These are phyloP conservation scores for Pseudevernia furfuracea DNA, from an alignment of 495 filamentous ascomycete species.

Conservation along the genomic window DNA sequence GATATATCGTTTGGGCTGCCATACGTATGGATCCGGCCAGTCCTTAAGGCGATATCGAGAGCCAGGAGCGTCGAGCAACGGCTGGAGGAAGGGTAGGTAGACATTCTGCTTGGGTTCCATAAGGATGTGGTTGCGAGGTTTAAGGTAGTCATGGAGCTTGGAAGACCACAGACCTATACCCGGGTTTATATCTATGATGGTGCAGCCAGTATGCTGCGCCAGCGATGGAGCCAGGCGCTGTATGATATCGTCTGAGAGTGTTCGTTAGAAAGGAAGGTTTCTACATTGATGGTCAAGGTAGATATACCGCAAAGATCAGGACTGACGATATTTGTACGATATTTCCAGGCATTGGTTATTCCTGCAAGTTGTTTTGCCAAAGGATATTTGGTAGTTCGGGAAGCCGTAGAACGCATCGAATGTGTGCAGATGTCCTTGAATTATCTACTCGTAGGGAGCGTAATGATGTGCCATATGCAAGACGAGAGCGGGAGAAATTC, in stretches of 20 bases:
- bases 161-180: conserved; percentile 66
- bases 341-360: background rate
- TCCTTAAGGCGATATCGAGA: conserved; percentile 47
- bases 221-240: conserved; percentile 53
- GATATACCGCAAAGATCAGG: conserved; percentile 54
- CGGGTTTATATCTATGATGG: conserved; percentile 80
- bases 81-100: conserved; percentile 52
- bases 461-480: background rate
- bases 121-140: conserved; percentile 73
- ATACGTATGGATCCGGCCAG: conserved; percentile 41
- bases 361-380: background rate
- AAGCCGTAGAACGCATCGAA: conserved; percentile 3
- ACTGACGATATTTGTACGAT: conserved; percentile 44
- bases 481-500: background rate
- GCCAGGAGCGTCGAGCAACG: conserved; percentile 49
- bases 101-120: conserved; percentile 53
- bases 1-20: conserved; percentile 42
- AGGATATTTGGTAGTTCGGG: background rate
- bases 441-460: conserved; percentile 2
- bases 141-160: conserved; percentile 62
- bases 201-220: conserved; percentile 55
- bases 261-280: conserved; percentile 14
- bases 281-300: background rate
- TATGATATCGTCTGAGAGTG: conserved; percentile 40
- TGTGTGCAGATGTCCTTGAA: background rate